These are phyloP conservation scores for Debaryomyces sp. DNA, from an alignment of 1,139 yeast species.

Conservation along the genomic window DNA sequence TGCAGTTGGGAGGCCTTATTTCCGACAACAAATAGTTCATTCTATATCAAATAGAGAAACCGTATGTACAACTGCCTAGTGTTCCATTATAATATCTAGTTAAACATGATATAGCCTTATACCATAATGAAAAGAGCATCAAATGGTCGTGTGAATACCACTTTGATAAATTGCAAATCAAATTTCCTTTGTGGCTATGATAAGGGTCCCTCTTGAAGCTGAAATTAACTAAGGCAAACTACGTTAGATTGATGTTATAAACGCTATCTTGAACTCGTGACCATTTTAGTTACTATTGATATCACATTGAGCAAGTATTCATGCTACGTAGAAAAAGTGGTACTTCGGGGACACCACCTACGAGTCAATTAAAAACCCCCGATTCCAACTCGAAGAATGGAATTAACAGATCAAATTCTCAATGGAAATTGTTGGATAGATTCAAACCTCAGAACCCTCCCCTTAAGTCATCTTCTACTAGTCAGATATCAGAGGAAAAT, in stretches of 20 bases:
- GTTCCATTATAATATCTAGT: neutral
- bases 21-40: conserved; percentile 26
- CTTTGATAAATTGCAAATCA: conserved; percentile 1
- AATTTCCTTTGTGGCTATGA: conserved; percentile 6
- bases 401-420: conserved; percentile 14
- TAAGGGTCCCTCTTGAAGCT: neutral
- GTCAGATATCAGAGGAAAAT: conserved; percentile 8
- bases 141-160: conserved; percentile 2
- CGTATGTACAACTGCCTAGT: neutral
- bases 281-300: neutral
- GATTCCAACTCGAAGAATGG: conserved; percentile 4
- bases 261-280: neutral
- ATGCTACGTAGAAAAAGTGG: conserved; percentile 7
- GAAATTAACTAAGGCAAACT: neutral
- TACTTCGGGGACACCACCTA: neutral
- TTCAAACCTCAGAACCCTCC: conserved; percentile 15
- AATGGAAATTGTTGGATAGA: conserved; percentile 28
- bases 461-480: conserved; percentile 2
- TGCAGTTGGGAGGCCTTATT: conserved; percentile 19
- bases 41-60: neutral
- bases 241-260: neutral
- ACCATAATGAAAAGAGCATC: neutral
- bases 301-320: neutral
- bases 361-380: neutral
- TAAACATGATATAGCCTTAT: neutral